These are phyloP conservation scores for Ammopiptanthus mongolicus DNA, from an alignment of 306 rosid species.

Conservation along the genomic window DNA sequence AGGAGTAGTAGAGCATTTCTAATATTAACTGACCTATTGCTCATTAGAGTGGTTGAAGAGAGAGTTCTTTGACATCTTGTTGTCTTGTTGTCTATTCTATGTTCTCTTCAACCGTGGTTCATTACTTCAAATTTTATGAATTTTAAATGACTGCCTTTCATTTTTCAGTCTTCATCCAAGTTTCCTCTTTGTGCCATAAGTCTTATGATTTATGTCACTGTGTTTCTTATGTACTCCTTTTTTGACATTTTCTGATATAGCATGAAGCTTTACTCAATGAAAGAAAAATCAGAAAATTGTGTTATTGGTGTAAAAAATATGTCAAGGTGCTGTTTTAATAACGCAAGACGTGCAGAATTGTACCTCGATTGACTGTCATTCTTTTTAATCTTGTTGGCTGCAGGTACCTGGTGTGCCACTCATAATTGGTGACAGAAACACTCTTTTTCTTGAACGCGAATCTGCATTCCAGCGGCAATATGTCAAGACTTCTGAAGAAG, in stretches of 20 bases:
- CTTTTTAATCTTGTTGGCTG: constrained; percentile 5
- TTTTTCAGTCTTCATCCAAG: background rate
- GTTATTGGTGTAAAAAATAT: background rate
- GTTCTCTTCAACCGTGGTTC: background rate
- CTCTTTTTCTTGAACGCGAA: constrained; percentile 66
- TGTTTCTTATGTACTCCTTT: background rate
- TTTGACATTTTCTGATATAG: background rate
- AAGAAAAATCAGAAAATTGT: background rate
- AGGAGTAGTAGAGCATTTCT: background rate
- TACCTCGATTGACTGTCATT: background rate
- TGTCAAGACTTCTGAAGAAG: constrained; percentile 58
- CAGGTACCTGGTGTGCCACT: constrained; percentile 87
- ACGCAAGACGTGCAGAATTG: background rate
- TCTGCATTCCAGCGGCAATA: constrained; percentile 55
- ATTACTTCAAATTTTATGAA: background rate
- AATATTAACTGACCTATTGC: background rate
- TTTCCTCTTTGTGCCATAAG: background rate
- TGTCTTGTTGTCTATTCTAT: background rate
- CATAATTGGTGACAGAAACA: constrained; percentile 60
- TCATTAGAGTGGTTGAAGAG: background rate
- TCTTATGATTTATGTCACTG: background rate
- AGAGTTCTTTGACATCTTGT: background rate
- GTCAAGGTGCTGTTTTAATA: background rate
- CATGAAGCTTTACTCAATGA: background rate
- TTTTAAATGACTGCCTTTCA: background rate